These are phyloP conservation scores for Rhizophora mangle DNA, from an alignment of 345 rosid species.

Conservation along the genomic window DNA sequence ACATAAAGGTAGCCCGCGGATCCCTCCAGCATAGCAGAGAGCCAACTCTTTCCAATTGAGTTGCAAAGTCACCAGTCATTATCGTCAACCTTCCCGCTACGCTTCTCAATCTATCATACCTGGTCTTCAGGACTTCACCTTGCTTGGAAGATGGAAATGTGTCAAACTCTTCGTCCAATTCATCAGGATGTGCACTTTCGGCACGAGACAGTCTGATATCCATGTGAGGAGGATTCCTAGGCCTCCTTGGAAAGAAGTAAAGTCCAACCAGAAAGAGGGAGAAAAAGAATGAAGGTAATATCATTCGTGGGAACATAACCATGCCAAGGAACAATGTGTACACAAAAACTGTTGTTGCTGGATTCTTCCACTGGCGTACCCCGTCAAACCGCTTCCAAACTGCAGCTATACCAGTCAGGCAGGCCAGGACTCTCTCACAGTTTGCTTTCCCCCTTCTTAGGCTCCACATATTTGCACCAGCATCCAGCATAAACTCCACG, in stretches of 20 bases:
- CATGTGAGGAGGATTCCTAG: conserved; percentile 44
- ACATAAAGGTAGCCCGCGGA: conserved; percentile 38
- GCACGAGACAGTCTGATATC: conserved; percentile 39
- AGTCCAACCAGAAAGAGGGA: conserved; percentile 39
- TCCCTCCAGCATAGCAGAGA: conserved; percentile 38
- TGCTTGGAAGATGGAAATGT: conserved; percentile 41
- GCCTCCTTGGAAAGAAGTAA: conserved; percentile 36
- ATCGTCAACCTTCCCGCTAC: conserved; percentile 36
- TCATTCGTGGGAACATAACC: conserved; percentile 29
- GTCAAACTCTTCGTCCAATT: conserved; percentile 52
- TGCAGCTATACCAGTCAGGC: conserved; percentile 21
- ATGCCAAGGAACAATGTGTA: conserved; percentile 33
- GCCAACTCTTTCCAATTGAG: conserved; percentile 35
- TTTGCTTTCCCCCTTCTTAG: conserved; percentile 45
- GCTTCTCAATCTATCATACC: conserved; percentile 50
- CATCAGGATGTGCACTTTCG: conserved; percentile 30
- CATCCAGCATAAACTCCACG: conserved; percentile 52
- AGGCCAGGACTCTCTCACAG: conserved; percentile 34
- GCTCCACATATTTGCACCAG: conserved; percentile 41
- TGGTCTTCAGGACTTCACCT: conserved; percentile 22
- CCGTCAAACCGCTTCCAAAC: conserved; percentile 39
- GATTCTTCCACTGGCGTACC: conserved; percentile 40
- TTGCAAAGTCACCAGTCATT: conserved; percentile 40
- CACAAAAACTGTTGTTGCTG: conserved; percentile 34
- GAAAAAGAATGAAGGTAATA: conserved; percentile 37